These are phyloP conservation scores for Gamarada debralockiae DNA, from an alignment of 495 filamentous ascomycete genomes.

Conservation along the genomic window DNA sequence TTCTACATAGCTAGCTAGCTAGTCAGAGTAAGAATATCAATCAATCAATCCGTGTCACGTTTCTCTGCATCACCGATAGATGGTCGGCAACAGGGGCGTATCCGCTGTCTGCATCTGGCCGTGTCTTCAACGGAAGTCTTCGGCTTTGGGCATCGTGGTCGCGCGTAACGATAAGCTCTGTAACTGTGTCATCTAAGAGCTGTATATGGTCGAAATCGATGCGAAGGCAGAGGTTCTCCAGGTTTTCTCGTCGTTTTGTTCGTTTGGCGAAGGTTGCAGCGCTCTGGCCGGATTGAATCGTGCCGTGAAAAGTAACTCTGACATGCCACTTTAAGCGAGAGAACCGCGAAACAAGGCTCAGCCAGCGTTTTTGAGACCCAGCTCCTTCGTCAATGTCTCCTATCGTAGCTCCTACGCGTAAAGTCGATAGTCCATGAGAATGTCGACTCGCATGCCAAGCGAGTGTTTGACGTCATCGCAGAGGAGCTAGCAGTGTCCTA, in stretches of 20 bases:
- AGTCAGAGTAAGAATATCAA: too few species aligned
- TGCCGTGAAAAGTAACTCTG: slow-evolving; percentile 15
- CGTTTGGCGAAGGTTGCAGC: slow-evolving; percentile 5
- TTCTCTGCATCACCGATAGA: too few species aligned
- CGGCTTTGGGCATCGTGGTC: not conserved
- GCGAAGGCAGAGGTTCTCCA: slow-evolving; percentile 17
- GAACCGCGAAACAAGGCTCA: slow-evolving; percentile 7
- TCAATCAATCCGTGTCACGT: too few species aligned
- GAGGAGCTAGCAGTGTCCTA: too few species aligned
- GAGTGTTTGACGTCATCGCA: too few species aligned
- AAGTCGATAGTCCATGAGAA: too few species aligned
- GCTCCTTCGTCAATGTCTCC: too few species aligned
- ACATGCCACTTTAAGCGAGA: slow-evolving; percentile 14
- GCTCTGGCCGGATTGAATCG: slow-evolving; percentile 14
- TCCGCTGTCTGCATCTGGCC: too few species aligned
- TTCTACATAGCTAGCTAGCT: too few species aligned
- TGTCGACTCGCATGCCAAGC: too few species aligned
- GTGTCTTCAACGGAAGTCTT: not conserved
- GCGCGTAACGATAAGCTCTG: slow-evolving; percentile 11
- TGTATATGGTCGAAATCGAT: slow-evolving; percentile 18
- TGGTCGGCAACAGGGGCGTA: too few species aligned
- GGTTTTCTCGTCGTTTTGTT: slow-evolving; percentile 9
- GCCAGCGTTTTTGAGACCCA: slow-evolving; percentile 8
- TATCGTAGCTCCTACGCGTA: too few species aligned
- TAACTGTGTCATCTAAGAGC: slow-evolving; percentile 20